Evolutionary conservation across 2,329 filamentous ascomycete genomes (phyloP).

Genomic region (Penicillium concentricum): DNA sequence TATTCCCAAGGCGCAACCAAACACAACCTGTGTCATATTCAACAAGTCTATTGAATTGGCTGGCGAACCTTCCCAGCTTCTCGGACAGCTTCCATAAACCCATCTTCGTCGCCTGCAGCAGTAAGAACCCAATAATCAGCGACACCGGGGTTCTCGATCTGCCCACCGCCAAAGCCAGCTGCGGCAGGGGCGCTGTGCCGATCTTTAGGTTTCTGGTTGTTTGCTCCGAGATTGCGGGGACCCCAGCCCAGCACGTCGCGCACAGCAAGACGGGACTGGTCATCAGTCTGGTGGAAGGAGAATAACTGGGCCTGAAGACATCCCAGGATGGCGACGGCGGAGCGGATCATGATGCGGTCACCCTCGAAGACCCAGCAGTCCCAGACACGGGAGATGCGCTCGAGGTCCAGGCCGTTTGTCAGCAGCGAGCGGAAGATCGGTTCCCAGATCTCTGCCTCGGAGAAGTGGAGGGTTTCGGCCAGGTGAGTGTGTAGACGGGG

Average conservation of each 20-base stretch:
- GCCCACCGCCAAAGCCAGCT: slow-evolving; percentile 37
- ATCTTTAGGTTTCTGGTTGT: slow-evolving; percentile 29
- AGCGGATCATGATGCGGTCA: slow-evolving; percentile 50
- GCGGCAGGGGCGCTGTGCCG: slow-evolving; percentile 39
- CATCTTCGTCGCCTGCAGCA: slow-evolving; percentile 40
- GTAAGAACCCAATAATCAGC: slow-evolving; percentile 45
- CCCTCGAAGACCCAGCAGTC: slow-evolving; percentile 63
- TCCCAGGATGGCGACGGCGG: slow-evolving; percentile 46
- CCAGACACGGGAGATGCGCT: slow-evolving; percentile 57
- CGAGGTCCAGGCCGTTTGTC: slow-evolving; percentile 52
- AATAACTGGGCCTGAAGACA: slow-evolving; percentile 45
- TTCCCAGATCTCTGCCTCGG: slow-evolving; percentile 50
- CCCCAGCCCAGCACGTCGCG: slow-evolving; percentile 40
- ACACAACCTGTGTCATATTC: background rate
- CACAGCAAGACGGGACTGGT: slow-evolving; percentile 36
- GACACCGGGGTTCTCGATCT: slow-evolving; percentile 35
- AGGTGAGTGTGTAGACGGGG: slow-evolving; percentile 56
- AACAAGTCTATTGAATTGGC: slow-evolving; percentile 3
- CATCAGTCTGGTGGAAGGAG: slow-evolving; percentile 37
- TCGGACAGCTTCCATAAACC: slow-evolving; percentile 43
- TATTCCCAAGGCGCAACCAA: background rate
- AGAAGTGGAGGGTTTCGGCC: slow-evolving; percentile 39
- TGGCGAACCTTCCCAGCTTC: slow-evolving; percentile 43
- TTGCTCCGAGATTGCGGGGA: slow-evolving; percentile 33
- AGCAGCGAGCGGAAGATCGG: slow-evolving; percentile 57